Evolutionary conservation across 1,284 basidiomycete genomes (phyloP), one percentile per base, ranked within the genome.

Genomic region (Cutaneotrichosporon arboriforme): DNA sequence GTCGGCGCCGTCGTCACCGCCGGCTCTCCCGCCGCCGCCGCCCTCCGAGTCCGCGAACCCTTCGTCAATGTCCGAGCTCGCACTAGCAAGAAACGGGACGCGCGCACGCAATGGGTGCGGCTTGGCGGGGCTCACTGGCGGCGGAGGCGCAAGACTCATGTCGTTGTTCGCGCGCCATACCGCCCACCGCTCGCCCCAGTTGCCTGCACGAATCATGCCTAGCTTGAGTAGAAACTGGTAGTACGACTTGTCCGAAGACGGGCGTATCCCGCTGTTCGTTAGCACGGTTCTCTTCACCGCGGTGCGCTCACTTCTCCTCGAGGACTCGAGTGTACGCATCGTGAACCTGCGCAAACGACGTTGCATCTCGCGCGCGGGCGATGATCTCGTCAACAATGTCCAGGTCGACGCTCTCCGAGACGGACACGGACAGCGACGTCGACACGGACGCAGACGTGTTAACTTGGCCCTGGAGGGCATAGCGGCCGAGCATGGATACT

Each of bases 141-240:
- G 36, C 10, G 46, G 46, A 8, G 35, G 46, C 8, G n/a, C 22
- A 10, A 38, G 46, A 35, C 10, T 36, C 17, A 45, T 35, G 10
- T 35, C 42, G 38, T 44, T 33, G 4, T 38, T 44, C 49, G 42
- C n/a, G 56, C 52, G 54, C 70, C 68, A 75, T 12, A 69, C 53
- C 21, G 68, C 65, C 73, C 73, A 75, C 53, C 66, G 62, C 50
- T 71, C 68, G 4, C 69, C 72, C 72, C 72, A 75, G 26, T 68
- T 70, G n/a, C 59, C 42, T 1, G 70, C 73, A 22, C 67, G 63
- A 14, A 73, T 65, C 43, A 70, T 63, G n/a, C 71, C 70, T 4
- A 75, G 60, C 56, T 73, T 72, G 33, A 75, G 62, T 12, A 75
- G 64, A 46, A 75, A 73, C 49, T 69, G 66, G 58, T 74, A 75